Percentiles rank a stretch among this genome's conserved stretches.
These are phyloP conservation scores for Emiliania huxleyi DNA, from an alignment of 78 protist species.

Conservation along the genomic window DNA sequence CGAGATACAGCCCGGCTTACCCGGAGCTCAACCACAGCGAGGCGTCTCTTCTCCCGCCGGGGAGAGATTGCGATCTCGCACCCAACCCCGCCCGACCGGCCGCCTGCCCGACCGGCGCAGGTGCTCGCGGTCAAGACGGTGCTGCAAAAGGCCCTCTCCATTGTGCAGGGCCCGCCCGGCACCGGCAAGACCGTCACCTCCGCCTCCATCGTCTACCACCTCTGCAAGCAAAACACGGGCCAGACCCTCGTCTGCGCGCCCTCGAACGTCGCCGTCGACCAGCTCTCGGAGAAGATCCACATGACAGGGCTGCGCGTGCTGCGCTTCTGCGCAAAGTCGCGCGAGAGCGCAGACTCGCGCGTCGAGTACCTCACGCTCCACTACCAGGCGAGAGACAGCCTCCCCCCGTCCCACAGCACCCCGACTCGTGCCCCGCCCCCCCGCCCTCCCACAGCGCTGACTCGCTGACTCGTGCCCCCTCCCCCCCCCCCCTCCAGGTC, in stretches of 20 bases:
- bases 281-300: conserved; percentile 91
- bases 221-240: conserved; percentile 63
- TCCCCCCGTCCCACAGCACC: not conserved
- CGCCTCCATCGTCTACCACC: conserved; percentile 95
- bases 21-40: no score
- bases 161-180: conserved; percentile 99
- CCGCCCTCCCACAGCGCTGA: not conserved
- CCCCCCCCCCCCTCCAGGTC: conserved; percentile 38
- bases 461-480: not conserved
- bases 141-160: conserved; percentile 79
- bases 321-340: conserved; percentile 89
- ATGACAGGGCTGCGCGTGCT: conserved; percentile 95
- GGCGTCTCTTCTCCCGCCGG: no score
- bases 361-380: conserved; percentile 94
- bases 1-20: no score
- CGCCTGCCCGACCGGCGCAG: no score
- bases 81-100: no score
- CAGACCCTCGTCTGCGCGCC: conserved; percentile 98
- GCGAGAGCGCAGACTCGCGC: conserved; percentile 89
- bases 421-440: not conserved
- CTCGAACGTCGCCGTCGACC: conserved; percentile 98
- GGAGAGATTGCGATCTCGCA: no score
- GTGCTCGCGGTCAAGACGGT: conserved; percentile 79
- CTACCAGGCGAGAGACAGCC: conserved; percentile 61
- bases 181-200: conserved; percentile 98